Evolutionary conservation across 2,329 filamentous ascomycete species (phyloP).

Genomic region (Metarhizium anisopliae): DNA sequence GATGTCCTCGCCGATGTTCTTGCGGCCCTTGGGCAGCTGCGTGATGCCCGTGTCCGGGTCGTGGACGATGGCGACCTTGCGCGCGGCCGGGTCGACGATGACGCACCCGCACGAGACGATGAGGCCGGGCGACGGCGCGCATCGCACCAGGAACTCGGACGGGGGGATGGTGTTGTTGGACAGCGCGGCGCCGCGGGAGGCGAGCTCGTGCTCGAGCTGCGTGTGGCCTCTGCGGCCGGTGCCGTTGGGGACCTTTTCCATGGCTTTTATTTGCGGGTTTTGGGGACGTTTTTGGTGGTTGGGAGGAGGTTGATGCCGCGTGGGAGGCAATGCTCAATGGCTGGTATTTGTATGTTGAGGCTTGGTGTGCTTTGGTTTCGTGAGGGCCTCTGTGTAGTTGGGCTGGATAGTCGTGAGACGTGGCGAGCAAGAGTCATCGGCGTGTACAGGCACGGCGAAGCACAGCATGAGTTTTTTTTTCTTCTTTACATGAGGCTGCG

Average conservation of each 20-base stretch:
- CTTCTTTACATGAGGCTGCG: not conserved
- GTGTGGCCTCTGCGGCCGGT: not conserved
- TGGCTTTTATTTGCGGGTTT: too few relatives aligned
- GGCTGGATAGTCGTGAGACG: not conserved
- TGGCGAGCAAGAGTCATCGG: not conserved
- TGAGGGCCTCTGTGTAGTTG: not conserved
- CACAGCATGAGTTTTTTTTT: not conserved
- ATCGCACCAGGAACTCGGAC: conserved; percentile 12
- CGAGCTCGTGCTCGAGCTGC: not conserved
- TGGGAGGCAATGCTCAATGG: too few relatives aligned
- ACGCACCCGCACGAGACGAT: conserved; percentile 39
- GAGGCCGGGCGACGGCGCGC: conserved; percentile 31
- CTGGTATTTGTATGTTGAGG: too few relatives aligned
- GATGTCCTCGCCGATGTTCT: conserved; percentile 36
- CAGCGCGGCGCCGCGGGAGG: not conserved
- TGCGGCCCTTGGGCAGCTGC: conserved; percentile 40
- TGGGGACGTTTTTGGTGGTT: too few relatives aligned
- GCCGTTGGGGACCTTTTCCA: not conserved
- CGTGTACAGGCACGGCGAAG: too few relatives aligned
- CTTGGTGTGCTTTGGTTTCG: too few relatives aligned
- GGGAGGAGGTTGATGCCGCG: too few relatives aligned
- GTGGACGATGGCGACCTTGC: conserved; percentile 32
- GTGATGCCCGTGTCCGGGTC: conserved; percentile 33
- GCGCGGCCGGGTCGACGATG: conserved; percentile 27
- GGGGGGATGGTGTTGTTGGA: not conserved